A percentile compares a stretch with the other conserved stretches of the same genome.
Conservation (phyloP, 139 green algal genomes). For the Coccomyxa sp. region DNA sequence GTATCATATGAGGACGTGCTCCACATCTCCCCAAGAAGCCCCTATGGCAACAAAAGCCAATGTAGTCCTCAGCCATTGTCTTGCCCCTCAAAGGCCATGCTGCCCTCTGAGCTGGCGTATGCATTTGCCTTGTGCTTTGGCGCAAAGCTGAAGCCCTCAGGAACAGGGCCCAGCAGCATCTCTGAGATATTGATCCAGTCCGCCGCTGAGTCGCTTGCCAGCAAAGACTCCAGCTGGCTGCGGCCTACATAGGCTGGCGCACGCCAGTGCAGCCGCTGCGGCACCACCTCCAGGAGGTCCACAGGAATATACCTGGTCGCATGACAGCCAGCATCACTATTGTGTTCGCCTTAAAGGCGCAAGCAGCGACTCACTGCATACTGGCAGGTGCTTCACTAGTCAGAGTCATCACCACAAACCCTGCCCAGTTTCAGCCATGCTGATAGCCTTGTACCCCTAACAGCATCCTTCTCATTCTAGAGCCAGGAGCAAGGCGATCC, state of each 20-base stretch:
- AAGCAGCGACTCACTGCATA: too few relatives aligned
- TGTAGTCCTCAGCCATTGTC: conserved; percentile 21
- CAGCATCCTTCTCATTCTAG: too few relatives aligned
- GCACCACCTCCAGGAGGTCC: conserved; percentile 84
- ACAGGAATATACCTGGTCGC: conserved; percentile 97
- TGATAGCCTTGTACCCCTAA: too few relatives aligned
- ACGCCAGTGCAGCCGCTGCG: conserved; percentile 70
- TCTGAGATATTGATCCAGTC: conserved; percentile 84
- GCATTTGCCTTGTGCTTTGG: conserved; percentile 84
- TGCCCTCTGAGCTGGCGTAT: conserved; percentile 3
- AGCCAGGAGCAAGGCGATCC: too few relatives aligned
- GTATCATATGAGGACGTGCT: too few relatives aligned
- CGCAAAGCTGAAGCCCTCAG: conserved; percentile 66
- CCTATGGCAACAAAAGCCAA: too few relatives aligned
- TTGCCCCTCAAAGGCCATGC: conserved; percentile 5
- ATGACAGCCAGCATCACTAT: too few relatives aligned
- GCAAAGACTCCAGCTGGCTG: conserved; percentile 83
- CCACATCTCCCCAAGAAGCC: too few relatives aligned
- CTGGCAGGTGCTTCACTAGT: too few relatives aligned
- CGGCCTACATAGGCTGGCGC: conserved; percentile 39
- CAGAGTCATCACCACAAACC: too few relatives aligned
- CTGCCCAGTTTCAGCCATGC: too few relatives aligned
- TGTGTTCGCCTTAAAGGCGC: too few relatives aligned
- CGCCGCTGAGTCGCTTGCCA: conserved; percentile 57
- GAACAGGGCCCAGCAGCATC: conserved; percentile 87